Conservation (phyloP, 2,329 filamentous ascomycete genomes). For the Talaromyces sp. region DNA sequence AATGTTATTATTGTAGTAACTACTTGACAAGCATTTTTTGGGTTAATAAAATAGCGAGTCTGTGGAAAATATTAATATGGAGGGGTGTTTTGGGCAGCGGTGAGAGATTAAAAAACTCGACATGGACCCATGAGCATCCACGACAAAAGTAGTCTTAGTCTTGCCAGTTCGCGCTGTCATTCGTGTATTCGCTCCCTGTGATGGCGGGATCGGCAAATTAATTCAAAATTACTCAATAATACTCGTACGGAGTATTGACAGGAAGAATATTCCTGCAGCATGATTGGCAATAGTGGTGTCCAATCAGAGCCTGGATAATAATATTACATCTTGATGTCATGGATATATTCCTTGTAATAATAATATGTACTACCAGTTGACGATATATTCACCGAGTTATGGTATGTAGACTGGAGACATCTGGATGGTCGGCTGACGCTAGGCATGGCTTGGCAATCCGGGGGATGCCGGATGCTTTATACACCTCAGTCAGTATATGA, state of each 20-base stretch:
- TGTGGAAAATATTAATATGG: background rate
- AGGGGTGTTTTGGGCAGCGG: background rate
- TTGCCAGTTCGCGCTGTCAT: background rate
- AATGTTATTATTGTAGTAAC: no score
- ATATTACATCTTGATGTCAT: background rate
- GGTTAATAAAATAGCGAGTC: background rate
- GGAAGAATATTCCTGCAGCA: background rate
- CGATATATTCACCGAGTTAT: background rate
- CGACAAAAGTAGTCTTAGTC: background rate
- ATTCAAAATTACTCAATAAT: background rate
- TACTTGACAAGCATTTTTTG: background rate
- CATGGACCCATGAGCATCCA: background rate
- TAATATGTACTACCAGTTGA: no score
- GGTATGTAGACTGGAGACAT: no score
- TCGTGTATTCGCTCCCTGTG: background rate
- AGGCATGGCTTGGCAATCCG: background rate
- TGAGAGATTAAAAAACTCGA: background rate
- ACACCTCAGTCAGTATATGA: background rate
- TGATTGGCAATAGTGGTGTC: background rate
- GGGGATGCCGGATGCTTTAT: background rate
- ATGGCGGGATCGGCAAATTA: background rate
- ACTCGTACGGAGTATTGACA: background rate
- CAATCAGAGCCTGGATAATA: background rate
- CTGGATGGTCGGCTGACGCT: background rate
- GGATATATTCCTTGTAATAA: no score